phyloP scores from a whole-genome alignment of 75 land plant species.

The Selaginella moellendorffii region DNA sequence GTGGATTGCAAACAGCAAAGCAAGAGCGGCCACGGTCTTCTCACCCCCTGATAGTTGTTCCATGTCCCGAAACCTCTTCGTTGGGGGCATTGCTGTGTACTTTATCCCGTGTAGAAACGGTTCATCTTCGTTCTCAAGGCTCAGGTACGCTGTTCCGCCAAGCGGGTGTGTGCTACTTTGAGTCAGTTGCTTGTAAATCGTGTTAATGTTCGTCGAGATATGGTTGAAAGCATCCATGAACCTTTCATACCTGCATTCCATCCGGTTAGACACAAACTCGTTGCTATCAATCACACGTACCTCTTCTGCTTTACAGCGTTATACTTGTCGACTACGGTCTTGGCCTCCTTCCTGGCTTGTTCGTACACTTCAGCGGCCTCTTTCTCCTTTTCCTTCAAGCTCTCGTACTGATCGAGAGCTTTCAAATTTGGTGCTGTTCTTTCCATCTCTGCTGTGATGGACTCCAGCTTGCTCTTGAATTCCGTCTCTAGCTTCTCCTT shows the following conservation, averaged over 20 bases:
- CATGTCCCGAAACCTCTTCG: conserved; percentile 97
- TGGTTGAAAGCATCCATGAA: conserved; percentile 95
- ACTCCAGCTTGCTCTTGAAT: conserved; percentile 64
- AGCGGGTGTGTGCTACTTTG: conserved; percentile 72
- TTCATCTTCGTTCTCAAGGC: conserved; percentile 90
- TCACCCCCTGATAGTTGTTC: conserved; percentile 99
- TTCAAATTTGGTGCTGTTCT: conserved; percentile 96
- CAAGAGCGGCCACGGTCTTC: conserved; percentile 98
- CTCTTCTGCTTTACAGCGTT: conserved; percentile 65
- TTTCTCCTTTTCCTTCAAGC: conserved; percentile 60
- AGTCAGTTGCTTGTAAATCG: conserved; percentile 93
- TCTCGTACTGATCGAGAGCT: conserved; percentile 92
- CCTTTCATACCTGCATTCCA: conserved; percentile 36
- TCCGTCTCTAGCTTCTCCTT: conserved; percentile 70
- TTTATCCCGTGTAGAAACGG: conserved; percentile 90
- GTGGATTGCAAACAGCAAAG: conserved; percentile 96
- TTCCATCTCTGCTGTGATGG: conserved; percentile 67
- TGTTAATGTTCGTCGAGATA: conserved; percentile 75
- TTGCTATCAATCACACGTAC: conserved; percentile 9
- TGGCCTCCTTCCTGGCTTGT: conserved; percentile 55
- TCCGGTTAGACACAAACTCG: not conserved
- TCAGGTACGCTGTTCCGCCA: conserved; percentile 94
- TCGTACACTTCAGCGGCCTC: conserved; percentile 77
- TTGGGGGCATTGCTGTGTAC: conserved; percentile 99
- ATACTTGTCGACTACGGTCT: conserved; percentile 52